phyloP scores from a whole-genome alignment of 2,329 filamentous ascomycete genomes.

The Pyrenophora tritici-repentis region DNA sequence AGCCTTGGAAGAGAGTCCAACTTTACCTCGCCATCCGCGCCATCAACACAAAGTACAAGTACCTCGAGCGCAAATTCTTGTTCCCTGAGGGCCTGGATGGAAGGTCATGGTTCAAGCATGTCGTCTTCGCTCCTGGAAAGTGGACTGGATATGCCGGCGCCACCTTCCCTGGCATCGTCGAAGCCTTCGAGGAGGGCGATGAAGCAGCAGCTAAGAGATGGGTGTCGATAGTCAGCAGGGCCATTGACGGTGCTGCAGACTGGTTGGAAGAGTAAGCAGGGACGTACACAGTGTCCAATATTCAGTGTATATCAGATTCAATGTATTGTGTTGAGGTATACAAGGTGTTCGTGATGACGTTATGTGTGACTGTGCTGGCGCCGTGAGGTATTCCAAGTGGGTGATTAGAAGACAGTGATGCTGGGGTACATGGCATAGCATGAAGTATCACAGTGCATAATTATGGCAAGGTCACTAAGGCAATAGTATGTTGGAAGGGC shows the following conservation, averaged over 20 bases:
- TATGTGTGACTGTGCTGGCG: too few species aligned
- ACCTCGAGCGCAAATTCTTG: constrained; percentile 79
- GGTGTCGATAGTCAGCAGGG: constrained; percentile 48
- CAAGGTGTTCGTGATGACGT: background rate
- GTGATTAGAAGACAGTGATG: background rate
- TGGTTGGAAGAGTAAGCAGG: constrained; percentile 30
- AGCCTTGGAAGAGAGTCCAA: constrained; percentile 69
- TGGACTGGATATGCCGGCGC: constrained; percentile 90
- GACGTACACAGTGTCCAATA: background rate
- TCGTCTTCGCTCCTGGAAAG: constrained; percentile 86
- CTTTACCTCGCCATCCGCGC: constrained; percentile 66
- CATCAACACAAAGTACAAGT: constrained; percentile 82
- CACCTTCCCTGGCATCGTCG: constrained; percentile 68
- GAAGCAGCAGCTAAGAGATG: constrained; percentile 46
- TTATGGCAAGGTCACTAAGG: too few species aligned
- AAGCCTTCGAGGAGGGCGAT: constrained; percentile 61
- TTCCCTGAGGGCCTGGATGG: constrained; percentile 77
- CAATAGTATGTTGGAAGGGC: too few species aligned
- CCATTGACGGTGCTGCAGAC: constrained; percentile 43
- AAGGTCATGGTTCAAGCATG: constrained; percentile 89
- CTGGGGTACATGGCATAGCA: too few species aligned
- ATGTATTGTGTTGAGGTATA: background rate
- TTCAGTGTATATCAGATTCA: background rate
- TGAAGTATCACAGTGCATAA: too few species aligned
- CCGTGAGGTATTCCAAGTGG: background rate